Percentiles rank a stretch among this genome's conserved stretches.
phyloP scores from a whole-genome alignment of 1,284 basidiomycete genomes.

The Ganoderma sinense region DNA sequence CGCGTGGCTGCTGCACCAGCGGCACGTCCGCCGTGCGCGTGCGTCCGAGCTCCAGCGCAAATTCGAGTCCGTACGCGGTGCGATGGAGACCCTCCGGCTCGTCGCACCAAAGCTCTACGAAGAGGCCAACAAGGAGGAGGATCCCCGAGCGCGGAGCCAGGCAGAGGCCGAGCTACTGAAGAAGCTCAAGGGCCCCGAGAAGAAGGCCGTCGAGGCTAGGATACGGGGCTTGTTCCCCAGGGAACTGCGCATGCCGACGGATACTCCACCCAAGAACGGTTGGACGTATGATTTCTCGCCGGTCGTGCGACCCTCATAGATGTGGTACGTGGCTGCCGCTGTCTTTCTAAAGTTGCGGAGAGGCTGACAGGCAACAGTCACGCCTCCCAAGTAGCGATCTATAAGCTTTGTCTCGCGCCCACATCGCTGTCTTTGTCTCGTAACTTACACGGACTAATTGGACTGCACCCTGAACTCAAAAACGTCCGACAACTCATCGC shows the following conservation, averaged over 20 bases:
- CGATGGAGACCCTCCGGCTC: constrained; percentile 82
- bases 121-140: constrained; percentile 80
- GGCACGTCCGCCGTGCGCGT: constrained; percentile 75
- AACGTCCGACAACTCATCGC: constrained; percentile 8
- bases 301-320: constrained; percentile 48
- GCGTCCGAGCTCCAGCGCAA: constrained; percentile 74
- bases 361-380: constrained; percentile 9
- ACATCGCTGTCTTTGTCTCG: constrained; percentile 14
- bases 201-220: constrained; percentile 77
- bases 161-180: constrained; percentile 68
- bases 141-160: constrained; percentile 67
- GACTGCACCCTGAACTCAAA: constrained; percentile 8
- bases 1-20: constrained; percentile 87
- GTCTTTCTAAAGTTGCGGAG: neutral
- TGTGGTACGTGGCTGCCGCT: constrained; percentile 17
- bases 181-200: constrained; percentile 70
- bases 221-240: constrained; percentile 87
- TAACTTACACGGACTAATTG: constrained; percentile 16
- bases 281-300: constrained; percentile 86
- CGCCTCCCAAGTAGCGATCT: neutral
- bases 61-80: constrained; percentile 77
- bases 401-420: constrained; percentile 9
- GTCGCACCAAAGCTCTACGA: constrained; percentile 73
- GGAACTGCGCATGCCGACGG: constrained; percentile 79
- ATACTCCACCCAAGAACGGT: constrained; percentile 77